Percentiles rank a stretch among this genome's conserved stretches.
These are phyloP conservation scores for Neofusicoccum sp. DNA, from an alignment of 2,329 filamentous ascomycete species.

Conservation along the genomic window DNA sequence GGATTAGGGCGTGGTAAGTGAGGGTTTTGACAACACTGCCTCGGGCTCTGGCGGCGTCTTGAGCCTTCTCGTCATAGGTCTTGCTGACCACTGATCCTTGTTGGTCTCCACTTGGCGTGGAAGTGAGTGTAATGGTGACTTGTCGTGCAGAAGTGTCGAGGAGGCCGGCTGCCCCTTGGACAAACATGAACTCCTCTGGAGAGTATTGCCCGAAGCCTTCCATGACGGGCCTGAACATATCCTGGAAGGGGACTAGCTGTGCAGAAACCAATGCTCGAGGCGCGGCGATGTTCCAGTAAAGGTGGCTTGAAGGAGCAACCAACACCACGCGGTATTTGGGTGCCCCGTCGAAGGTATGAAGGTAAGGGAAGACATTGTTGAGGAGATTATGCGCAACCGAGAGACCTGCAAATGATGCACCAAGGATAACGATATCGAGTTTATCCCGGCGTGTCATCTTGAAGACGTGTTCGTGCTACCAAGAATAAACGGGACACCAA, in stretches of 20 bases:
- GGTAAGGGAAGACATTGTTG: slow-evolving; percentile 29
- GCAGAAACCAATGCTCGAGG: slow-evolving; percentile 38
- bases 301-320: slow-evolving; percentile 33
- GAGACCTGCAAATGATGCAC: slow-evolving; percentile 39
- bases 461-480: not conserved
- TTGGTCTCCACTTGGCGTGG: not conserved
- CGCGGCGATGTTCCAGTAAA: slow-evolving; percentile 41
- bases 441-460: slow-evolving; percentile 19
- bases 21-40: slow-evolving; percentile 24
- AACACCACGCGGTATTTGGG: slow-evolving; percentile 35
- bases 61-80: slow-evolving; percentile 1
- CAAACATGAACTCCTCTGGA: slow-evolving; percentile 33
- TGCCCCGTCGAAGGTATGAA: slow-evolving; percentile 26
- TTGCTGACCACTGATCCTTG: not conserved
- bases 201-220: slow-evolving; percentile 35
- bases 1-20: slow-evolving; percentile 35
- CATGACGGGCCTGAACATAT: slow-evolving; percentile 36
- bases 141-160: slow-evolving; percentile 28
- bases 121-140: slow-evolving; percentile 26
- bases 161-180: slow-evolving; percentile 33
- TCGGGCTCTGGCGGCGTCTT: not conserved
- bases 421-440: slow-evolving; percentile 39
- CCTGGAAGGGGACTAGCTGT: slow-evolving; percentile 32
- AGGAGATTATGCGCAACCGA: slow-evolving; percentile 38
- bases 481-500: not conserved